Percentiles rank a stretch among this genome's conserved stretches.
phyloP scores from a whole-genome alignment of 1,139 yeast genomes.

The Nematodospora anomalae region DNA sequence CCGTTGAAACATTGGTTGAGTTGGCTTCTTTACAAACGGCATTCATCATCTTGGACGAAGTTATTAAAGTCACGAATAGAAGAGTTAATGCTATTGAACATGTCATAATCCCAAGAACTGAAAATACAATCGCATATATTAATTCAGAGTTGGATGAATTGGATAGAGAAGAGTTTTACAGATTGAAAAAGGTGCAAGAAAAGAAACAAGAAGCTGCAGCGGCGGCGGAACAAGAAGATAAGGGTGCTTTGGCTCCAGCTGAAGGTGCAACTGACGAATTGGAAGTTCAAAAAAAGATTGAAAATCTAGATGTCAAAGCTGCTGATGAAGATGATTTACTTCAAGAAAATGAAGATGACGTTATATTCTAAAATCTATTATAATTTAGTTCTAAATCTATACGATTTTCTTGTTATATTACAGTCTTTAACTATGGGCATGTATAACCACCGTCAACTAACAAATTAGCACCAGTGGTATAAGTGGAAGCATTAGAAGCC shows the following conservation, averaged over 20 bases:
- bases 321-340: slow-evolving; percentile 29
- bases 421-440: slow-evolving; percentile 32
- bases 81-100: slow-evolving; percentile 99
- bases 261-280: slow-evolving; percentile 21
- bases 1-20: slow-evolving; percentile 94
- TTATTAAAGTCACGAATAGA: slow-evolving; percentile 94
- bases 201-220: slow-evolving; percentile 85
- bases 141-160: slow-evolving; percentile 95
- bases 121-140: slow-evolving; percentile 89
- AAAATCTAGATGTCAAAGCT: slow-evolving; percentile 25
- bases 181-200: slow-evolving; percentile 94
- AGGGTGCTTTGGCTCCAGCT: slow-evolving; percentile 21
- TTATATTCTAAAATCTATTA: slow-evolving; percentile 29
- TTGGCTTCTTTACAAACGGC: slow-evolving; percentile 95
- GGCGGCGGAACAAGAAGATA: slow-evolving; percentile 56
- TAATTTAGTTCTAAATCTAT: neutral
- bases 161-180: slow-evolving; percentile 96
- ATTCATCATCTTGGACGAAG: slow-evolving; percentile 93
- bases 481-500: slow-evolving; percentile 78
- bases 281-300: slow-evolving; percentile 23
- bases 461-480: slow-evolving; percentile 80
- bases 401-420: too few species aligned
- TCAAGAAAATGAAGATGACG: slow-evolving; percentile 44
- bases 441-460: slow-evolving; percentile 86
- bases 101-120: slow-evolving; percentile 95